Evolutionary conservation across 805 yeast genomes (phyloP), one percentile per base, ranked within the genome.

Genomic region (Lipomyces yamanashiensis): DNA sequence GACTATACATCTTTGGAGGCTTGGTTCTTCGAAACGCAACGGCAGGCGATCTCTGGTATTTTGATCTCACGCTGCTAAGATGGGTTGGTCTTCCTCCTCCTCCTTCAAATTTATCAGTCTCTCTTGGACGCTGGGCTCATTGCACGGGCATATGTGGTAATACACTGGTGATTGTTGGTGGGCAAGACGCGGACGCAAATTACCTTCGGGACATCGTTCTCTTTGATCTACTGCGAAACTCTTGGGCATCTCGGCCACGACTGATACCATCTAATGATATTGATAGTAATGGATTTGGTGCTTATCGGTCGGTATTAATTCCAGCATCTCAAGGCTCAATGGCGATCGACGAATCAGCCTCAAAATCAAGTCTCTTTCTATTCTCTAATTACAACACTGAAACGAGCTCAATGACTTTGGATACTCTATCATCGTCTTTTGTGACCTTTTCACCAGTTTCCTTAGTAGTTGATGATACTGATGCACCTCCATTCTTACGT

Each of bases 81-180:
- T 64, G 67, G 67, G 33, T 54, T 21, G 54, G 28, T 15, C 57
- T 54, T 8, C 57, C 62, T 9, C 50, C 44, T 6, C 57, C 64
- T 19, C 51, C 52, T 19, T 51, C 49, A 2, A 59, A 37, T 9
- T 9, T 23, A 13, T 13, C 56, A 17, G 55, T 48, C 5, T 19
- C 54, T 8, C 17, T 15, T 9, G 63, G 53, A 13, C 54, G 67
- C 4, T 64, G 67, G 59, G 70, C 67, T n/a, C 70, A 67, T 34
- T 49, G 61, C 33, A 50, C 59, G 7, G 58, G 51, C 12, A 64
- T 67, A 9, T 45, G 59, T n/a, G 67, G 58, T n/a, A 40, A 36
- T 19, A 28, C 53, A 44, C 51, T 67, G 7, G 52, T 67, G 37
- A 54, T 67, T 7, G 37, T 61, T 19, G 70, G 70, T n/a, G 69